A percentile compares a stretch with the other conserved stretches of the same genome.
Conservation (phyloP, 2,329 filamentous ascomycete genomes). For the Geosmithia flava region DNA sequence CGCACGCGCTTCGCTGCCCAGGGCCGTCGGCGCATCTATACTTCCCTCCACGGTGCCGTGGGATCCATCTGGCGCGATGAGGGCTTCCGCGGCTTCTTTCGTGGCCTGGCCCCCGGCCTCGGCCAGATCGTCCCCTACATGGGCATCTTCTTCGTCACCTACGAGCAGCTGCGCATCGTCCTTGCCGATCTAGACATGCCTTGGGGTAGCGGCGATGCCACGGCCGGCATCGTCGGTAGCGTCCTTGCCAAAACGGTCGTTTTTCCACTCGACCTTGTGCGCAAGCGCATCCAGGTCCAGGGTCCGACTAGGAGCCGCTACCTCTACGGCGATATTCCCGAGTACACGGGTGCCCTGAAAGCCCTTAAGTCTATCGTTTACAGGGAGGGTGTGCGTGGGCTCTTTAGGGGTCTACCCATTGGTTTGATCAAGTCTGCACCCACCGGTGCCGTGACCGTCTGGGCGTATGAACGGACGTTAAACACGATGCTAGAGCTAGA, state of each 20-base stretch:
- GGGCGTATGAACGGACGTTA: conserved; percentile 79
- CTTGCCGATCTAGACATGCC: conserved; percentile 45
- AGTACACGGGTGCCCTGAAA: conserved; percentile 56
- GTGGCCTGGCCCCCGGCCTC: conserved; percentile 69
- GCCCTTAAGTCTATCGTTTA: conserved; percentile 57
- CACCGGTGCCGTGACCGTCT: conserved; percentile 85
- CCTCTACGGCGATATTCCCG: conserved; percentile 77
- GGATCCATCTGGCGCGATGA: conserved; percentile 63
- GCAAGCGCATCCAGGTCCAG: conserved; percentile 91
- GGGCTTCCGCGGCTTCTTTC: conserved; percentile 72
- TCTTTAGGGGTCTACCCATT: conserved; percentile 82
- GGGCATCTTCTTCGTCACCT: conserved; percentile 88
- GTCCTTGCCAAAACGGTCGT: conserved; percentile 77
- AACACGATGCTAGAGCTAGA: conserved; percentile 36
- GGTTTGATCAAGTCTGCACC: conserved; percentile 89
- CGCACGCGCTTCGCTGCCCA: conserved; percentile 96
- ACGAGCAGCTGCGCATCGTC: conserved; percentile 60
- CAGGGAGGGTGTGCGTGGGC: conserved; percentile 62
- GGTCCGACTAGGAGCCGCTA: conserved; percentile 73
- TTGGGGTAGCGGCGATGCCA: conserved; percentile 70
- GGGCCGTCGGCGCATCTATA: conserved; percentile 68
- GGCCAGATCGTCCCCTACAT: conserved; percentile 91
- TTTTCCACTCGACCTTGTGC: conserved; percentile 84
- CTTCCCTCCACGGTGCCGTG: conserved; percentile 55
- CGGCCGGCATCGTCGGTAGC: conserved; percentile 69